Evolutionary conservation across 352 stramenopile species (phyloP), one percentile per base, ranked within the genome.

Genomic region (Globisporangium polare): DNA sequence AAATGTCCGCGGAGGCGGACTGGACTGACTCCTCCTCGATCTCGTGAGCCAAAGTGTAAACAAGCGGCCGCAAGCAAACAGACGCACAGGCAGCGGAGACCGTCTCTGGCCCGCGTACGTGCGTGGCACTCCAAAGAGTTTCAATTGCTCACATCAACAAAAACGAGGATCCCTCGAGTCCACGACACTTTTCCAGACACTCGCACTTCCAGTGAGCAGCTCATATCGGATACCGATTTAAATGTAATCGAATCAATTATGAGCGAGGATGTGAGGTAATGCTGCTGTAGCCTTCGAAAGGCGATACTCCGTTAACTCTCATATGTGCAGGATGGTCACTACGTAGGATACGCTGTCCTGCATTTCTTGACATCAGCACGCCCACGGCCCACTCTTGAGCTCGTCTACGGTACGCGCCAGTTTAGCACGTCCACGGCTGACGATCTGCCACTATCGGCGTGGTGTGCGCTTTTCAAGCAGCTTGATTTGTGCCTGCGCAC

Each of bases 91-190:
- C 5, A 22, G 33, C 9, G 33, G 33, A 39, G 41, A 47, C 27
- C 22, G 33, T 43, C 50, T 56, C 6, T 56, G 29, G 33, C 22
- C n/a, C 8, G 7, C 50, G 29, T 37, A 56, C 50, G 50, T 56
- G 50, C 50, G 29, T 56, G 35, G 50, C 49, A 55, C 24, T 29
- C 3, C 2, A 55, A 42, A 42, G 49, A 27, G 27, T 55, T 55
- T 55, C 49, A 41, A 45, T 45, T 20, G 5, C 15, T 5, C 15
- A 20, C 39, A 22, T 45, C 39, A 45, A 45, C 15, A 20, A 45
- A 45, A 9, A 22, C 39, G 39, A 20, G 18, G 39, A 39, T 39
- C 29, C 1, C 29, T 35, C 29, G 29, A 39, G 9, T 39, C 9
- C 29, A 8, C 9, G 33, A 39, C 33, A 39, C 33, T 39, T 1